Evolutionary conservation across 345 rosid species (phyloP), one percentile per base, ranked within the genome.

Genomic region (Linum trigynum): DNA sequence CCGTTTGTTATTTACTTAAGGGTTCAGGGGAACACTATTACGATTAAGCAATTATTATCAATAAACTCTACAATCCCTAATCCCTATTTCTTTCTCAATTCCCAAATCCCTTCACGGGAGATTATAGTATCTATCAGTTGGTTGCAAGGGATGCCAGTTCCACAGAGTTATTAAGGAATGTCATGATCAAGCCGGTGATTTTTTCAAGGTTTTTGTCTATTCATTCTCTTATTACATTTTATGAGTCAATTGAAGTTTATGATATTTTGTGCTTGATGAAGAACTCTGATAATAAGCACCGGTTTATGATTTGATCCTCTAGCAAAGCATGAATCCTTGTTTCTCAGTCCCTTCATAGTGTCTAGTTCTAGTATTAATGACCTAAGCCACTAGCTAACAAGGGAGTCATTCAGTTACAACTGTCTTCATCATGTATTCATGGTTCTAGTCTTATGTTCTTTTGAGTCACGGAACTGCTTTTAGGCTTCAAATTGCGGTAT

Each of bases 151-250:
- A 32, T 90, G 92, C 71, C 99, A 90, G 57, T 90, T 94, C 65
- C 97, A 90, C 68, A 83, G 99, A 69, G 91, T 94, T 61, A 94
- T 94, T 66, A 94, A 88, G 74, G 99, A 94, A 69, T 94, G 32
- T 94, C 70, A 94, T 94, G 95, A 81, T 94, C 99, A 90, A 76
- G 89, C 95, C 51, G 99, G 99, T 69, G 99, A 94, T 65, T 90
- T 94, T 75, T 3, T 90, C 0, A 94, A 90, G 97, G 99, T 88
- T 55, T 17, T 79, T 66, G 38, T 36, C 3, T 0, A 15, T 65
- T 50, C 42, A 11, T 53, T 57, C 7, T 41, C 59, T 59, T 14
- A 7, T 68, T 40, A 15, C 32, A 50, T 61, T 23, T 7, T 2
- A 3, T 10, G 17, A 62, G 39, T n/a, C 14, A 36, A 1, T 2